A percentile compares a stretch with the other conserved stretches of the same genome.
Conservation (phyloP, 192 early-diverging fungal species). For the Phycomyces blakesleeanus region DNA sequence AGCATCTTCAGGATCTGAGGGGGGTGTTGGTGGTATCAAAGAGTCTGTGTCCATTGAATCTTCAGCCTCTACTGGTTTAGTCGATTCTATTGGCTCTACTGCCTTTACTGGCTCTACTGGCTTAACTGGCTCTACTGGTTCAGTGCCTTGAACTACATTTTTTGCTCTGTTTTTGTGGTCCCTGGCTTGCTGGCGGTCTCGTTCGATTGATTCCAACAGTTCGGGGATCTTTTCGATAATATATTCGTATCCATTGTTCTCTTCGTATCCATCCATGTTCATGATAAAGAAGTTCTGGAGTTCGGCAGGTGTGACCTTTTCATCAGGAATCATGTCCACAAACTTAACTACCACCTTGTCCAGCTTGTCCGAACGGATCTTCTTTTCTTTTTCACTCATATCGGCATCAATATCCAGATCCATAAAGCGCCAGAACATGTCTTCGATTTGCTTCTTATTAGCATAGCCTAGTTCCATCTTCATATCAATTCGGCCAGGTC, state of each 20-base stretch:
- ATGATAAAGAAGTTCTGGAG: slow-evolving; percentile 32
- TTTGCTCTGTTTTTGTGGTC: slow-evolving; percentile 10
- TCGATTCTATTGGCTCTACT: too few relatives aligned
- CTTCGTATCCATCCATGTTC: slow-evolving; percentile 6
- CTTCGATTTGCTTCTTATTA: slow-evolving; percentile 36
- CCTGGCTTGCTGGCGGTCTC: slow-evolving; percentile 26
- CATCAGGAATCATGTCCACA: slow-evolving; percentile 16
- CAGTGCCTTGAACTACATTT: too few relatives aligned
- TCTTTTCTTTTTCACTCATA: background rate
- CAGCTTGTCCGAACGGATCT: background rate
- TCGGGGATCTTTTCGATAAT: slow-evolving; percentile 15
- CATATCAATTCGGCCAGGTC: slow-evolving; percentile 51
- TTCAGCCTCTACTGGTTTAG: too few relatives aligned
- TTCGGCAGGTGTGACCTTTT: slow-evolving; percentile 25
- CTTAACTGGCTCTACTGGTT: background rate
- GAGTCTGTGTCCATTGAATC: too few relatives aligned
- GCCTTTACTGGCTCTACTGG: too few relatives aligned
- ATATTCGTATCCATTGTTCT: background rate
- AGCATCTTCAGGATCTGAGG: too few relatives aligned
- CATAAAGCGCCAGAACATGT: slow-evolving; percentile 36
- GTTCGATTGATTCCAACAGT: slow-evolving; percentile 19
- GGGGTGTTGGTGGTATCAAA: too few relatives aligned
- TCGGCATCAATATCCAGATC: background rate
- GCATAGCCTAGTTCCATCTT: slow-evolving; percentile 50
- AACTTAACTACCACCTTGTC: background rate